phyloP scores from a whole-genome alignment of 495 filamentous ascomycete genomes.

The Penicillium subrubescens region DNA sequence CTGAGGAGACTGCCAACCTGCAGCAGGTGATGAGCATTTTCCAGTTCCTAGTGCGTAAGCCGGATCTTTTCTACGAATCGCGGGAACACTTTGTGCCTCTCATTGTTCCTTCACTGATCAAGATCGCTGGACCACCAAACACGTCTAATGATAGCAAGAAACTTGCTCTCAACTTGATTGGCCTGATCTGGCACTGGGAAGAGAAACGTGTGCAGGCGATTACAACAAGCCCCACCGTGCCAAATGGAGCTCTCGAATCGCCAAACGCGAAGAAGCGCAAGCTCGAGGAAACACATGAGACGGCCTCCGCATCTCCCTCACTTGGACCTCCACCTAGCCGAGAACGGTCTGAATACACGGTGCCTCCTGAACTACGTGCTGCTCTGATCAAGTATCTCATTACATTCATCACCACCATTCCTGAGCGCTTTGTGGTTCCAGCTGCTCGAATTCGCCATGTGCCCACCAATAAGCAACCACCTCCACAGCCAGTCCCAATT shows the following conservation, averaged over 20 bases:
- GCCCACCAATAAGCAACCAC: constrained; percentile 36
- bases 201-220: constrained; percentile 68
- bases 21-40: constrained; percentile 98
- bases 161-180: constrained; percentile 85
- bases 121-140: constrained; percentile 82
- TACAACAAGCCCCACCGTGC: constrained; percentile 28
- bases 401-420: constrained; percentile 88
- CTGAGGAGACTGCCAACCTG: constrained; percentile 94
- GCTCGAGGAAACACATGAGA: constrained; percentile 56
- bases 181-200: constrained; percentile 91
- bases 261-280: constrained; percentile 76
- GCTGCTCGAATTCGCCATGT: constrained; percentile 65
- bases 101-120: constrained; percentile 85
- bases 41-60: constrained; percentile 90
- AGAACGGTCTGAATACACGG: constrained; percentile 68
- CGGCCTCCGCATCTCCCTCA: constrained; percentile 39
- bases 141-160: constrained; percentile 93
- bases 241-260: constrained; percentile 61
- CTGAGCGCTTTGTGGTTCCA: constrained; percentile 75
- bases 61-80: constrained; percentile 92
- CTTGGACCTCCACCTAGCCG: constrained; percentile 50
- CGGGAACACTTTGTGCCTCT: constrained; percentile 85
- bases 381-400: constrained; percentile 91
- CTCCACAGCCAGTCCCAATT: constrained; percentile 51
- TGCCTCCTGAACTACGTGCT: constrained; percentile 64